Evolutionary conservation across 2,329 filamentous ascomycete species (phyloP).

Genomic region (Apiospora arundinis): DNA sequence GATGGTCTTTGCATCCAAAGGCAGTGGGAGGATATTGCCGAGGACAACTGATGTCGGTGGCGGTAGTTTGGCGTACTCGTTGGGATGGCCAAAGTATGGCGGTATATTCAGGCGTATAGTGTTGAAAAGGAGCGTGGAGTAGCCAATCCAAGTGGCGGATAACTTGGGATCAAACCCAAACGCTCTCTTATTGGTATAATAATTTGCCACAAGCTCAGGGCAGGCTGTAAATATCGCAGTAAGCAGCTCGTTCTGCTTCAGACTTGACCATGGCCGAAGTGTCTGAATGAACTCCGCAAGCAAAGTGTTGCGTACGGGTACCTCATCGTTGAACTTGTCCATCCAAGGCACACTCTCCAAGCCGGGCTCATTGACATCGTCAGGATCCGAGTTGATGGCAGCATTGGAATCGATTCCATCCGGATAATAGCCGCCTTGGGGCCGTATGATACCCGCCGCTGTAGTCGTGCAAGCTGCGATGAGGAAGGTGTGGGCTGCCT

Average conservation of each 20-base stretch:
- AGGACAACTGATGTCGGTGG: conserved; percentile 81
- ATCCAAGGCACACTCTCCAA: conserved; percentile 75
- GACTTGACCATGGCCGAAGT: conserved; percentile 82
- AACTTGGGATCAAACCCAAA: conserved; percentile 92
- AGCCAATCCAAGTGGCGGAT: conserved; percentile 93
- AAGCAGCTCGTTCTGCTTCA: conserved; percentile 81
- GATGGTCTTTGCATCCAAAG: conserved; percentile 80
- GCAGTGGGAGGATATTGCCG: conserved; percentile 85
- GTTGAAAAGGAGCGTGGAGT: conserved; percentile 86
- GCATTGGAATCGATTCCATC: conserved; percentile 65
- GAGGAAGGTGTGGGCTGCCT: conserved; percentile 78
- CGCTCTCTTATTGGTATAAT: conserved; percentile 79
- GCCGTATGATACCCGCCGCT: conserved; percentile 75
- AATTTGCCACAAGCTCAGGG: conserved; percentile 87
- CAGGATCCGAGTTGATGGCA: conserved; percentile 46
- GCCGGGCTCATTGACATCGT: conserved; percentile 64
- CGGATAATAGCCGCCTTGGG: conserved; percentile 85
- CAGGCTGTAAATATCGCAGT: conserved; percentile 79
- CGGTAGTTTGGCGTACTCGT: conserved; percentile 68
- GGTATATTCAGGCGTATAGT: conserved; percentile 79
- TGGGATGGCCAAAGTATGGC: conserved; percentile 70
- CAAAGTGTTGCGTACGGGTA: conserved; percentile 80
- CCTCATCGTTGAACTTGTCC: conserved; percentile 67
- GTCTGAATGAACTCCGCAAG: conserved; percentile 80
- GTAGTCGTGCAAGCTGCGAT: conserved; percentile 75